Conservation (phyloP, 2,329 filamentous ascomycete species). For the Domatiomyces globalis region DNA sequence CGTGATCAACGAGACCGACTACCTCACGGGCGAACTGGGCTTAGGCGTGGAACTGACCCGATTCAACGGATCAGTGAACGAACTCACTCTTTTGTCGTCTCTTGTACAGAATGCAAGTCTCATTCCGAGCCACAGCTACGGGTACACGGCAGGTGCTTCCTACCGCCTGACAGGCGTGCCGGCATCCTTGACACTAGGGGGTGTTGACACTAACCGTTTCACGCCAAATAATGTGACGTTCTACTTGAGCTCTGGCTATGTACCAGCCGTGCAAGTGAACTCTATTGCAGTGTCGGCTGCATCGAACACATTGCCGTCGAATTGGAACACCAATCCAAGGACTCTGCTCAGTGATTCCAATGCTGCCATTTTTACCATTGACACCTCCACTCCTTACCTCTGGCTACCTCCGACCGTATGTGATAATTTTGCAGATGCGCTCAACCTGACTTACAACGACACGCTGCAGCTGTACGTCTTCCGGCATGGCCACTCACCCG, state of each 20-base stretch:
- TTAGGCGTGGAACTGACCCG: conserved; percentile 19
- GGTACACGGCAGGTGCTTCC: conserved; percentile 23
- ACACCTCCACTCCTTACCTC: conserved; percentile 28
- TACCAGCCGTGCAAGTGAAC: conserved; percentile 22
- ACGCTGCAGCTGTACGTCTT: conserved; percentile 25
- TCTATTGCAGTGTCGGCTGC: conserved; percentile 18
- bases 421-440: conserved; percentile 23
- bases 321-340: conserved; percentile 17
- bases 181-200: conserved; percentile 22
- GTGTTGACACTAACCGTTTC: conserved; percentile 22
- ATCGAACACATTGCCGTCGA: conserved; percentile 7
- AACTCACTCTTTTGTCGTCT: conserved; percentile 19
- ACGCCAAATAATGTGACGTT: conserved; percentile 20
- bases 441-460: conserved; percentile 25
- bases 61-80: conserved; percentile 16
- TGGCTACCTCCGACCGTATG: conserved; percentile 27
- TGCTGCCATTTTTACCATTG: conserved; percentile 22
- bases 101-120: conserved; percentile 19
- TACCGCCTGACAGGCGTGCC: conserved; percentile 22
- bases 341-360: conserved; percentile 14
- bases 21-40: conserved; percentile 24
- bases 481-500: conserved; percentile 14
- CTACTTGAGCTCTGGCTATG: conserved; percentile 19
- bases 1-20: conserved; percentile 21
- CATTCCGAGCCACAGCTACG: conserved; percentile 22